Evolutionary conservation across 2,329 filamentous ascomycete species (phyloP).

Genomic region (Alternaria consortialis): DNA sequence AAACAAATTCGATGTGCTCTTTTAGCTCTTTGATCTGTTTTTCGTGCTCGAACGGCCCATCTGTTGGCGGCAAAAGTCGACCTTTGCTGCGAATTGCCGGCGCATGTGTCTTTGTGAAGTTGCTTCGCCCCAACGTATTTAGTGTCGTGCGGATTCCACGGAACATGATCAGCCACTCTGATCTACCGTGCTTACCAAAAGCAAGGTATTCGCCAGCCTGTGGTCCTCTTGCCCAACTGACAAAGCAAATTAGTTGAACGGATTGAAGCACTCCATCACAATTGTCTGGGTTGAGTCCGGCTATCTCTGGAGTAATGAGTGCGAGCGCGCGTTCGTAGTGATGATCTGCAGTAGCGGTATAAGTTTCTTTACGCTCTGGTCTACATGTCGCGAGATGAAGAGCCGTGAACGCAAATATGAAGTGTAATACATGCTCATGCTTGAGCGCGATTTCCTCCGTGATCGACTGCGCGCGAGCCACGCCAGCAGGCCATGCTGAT

Average conservation of each 20-base stretch:
- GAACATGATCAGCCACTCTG: slow-evolving; percentile 46
- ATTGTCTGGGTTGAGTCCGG: slow-evolving; percentile 27
- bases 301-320: slow-evolving; percentile 31
- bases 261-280: slow-evolving; percentile 37
- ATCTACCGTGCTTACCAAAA: slow-evolving; percentile 34
- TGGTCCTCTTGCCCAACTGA: slow-evolving; percentile 36
- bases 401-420: slow-evolving; percentile 39
- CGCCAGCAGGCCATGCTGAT: slow-evolving; percentile 25
- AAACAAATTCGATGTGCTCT: slow-evolving; percentile 19
- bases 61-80: slow-evolving; percentile 21
- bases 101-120: slow-evolving; percentile 19
- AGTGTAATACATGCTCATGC: slow-evolving; percentile 30
- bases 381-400: slow-evolving; percentile 36
- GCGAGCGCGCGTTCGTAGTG: slow-evolving; percentile 36
- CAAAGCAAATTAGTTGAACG: slow-evolving; percentile 38
- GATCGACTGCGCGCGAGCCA: slow-evolving; percentile 23
- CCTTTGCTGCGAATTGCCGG: slow-evolving; percentile 13
- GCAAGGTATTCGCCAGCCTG: slow-evolving; percentile 42
- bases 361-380: slow-evolving; percentile 26
- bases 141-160: slow-evolving; percentile 39
- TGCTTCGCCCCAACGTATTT: slow-evolving; percentile 10
- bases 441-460: slow-evolving; percentile 32
- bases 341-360: slow-evolving; percentile 27
- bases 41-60: slow-evolving; percentile 26
- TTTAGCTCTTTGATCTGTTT: slow-evolving; percentile 29